Base-by-base conservation (phyloP, 1,139 yeast genomes). In the Suhomyces guaymorum region DNA sequence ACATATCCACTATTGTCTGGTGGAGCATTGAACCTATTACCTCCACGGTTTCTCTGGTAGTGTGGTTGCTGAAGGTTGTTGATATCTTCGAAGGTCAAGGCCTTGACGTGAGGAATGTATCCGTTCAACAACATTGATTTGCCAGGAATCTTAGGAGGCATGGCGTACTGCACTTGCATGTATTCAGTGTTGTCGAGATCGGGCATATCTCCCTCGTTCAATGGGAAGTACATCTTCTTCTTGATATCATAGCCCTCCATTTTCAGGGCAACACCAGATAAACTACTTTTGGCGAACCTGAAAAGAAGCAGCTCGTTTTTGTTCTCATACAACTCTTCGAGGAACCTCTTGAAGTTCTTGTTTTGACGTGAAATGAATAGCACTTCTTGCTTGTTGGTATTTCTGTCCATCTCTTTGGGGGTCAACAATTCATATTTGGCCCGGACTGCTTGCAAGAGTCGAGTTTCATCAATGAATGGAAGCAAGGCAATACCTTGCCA, bases 401-500 rank as follows among this genome's bases (percentile, higher is more conserved):
- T 90, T 57, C 97, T 70, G 16, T 73, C 68, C 16, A 50, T 64
- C 51, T 90, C 97, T n/a, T 70, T 80, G 2, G 76, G 84, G 0
- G 89, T 74, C 32, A 90, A 66, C 24, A 69, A 61, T 2, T 71
- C 63, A 54, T 90, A 90, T 41, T 82, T 80, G 2, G 64, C 75
- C 34, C 76, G 74, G 3, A 89, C 95, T 1, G 80, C 82, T 9
- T 64, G 62, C 37, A 89, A 61, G 31, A 90, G 67, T 48, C 96
- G 68, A n/a, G 59, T 58, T 50, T 87, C 96, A 50, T 90, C 96
- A 50, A 90, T 90, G 48, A 90, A 90, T 0, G 97, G 97, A 39
- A 90, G 65, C 30, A 90, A 63, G 0, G 96, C 94, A 51, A 90
- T 84, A 35, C 96, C 97, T 56, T 88, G 95, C 97, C 97, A 90